Conservation (phyloP, 805 yeast species). For the Schwanniomyces polymorphus region DNA sequence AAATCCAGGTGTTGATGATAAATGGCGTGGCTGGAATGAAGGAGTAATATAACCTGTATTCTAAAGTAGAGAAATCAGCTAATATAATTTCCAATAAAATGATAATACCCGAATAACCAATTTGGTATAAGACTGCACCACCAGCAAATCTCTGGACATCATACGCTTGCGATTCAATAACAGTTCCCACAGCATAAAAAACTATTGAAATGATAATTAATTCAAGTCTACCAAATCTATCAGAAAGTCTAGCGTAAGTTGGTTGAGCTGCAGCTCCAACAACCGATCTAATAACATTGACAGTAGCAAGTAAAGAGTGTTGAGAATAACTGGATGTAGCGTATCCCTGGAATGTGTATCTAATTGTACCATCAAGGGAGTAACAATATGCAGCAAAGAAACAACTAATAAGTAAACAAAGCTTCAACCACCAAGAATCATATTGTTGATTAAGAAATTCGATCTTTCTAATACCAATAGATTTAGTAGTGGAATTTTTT, state of each 20-base stretch:
- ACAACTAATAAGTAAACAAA: conserved; percentile 45
- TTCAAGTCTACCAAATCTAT: conserved; percentile 65
- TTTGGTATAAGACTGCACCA: conserved; percentile 53
- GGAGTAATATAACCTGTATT: conserved; percentile 68
- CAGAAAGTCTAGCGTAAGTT: conserved; percentile 61
- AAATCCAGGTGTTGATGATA: conserved; percentile 76
- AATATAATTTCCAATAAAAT: conserved; percentile 56
- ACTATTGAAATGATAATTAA: conserved; percentile 48
- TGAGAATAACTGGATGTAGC: conserved; percentile 55
- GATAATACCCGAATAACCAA: conserved; percentile 63
- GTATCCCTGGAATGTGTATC: conserved; percentile 49
- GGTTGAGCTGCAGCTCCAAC: conserved; percentile 70
- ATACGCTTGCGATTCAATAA: conserved; percentile 60
- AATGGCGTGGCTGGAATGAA: conserved; percentile 71
- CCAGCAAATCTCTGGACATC: conserved; percentile 61
- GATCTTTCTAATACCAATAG: conserved; percentile 55
- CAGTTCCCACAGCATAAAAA: conserved; percentile 62
- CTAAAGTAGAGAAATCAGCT: conserved; percentile 67
- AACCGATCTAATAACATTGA: conserved; percentile 57
- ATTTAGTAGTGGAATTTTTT: conserved; percentile 13
- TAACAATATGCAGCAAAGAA: conserved; percentile 60
- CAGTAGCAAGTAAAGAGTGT: conserved; percentile 60
- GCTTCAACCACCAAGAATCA: conserved; percentile 29
- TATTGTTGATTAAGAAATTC: conserved; percentile 57
- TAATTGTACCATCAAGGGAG: conserved; percentile 54